Evolutionary conservation across 805 yeast species (phyloP), one percentile per base, ranked within the genome.

Genomic region (Metschnikowia picachoensis): DNA sequence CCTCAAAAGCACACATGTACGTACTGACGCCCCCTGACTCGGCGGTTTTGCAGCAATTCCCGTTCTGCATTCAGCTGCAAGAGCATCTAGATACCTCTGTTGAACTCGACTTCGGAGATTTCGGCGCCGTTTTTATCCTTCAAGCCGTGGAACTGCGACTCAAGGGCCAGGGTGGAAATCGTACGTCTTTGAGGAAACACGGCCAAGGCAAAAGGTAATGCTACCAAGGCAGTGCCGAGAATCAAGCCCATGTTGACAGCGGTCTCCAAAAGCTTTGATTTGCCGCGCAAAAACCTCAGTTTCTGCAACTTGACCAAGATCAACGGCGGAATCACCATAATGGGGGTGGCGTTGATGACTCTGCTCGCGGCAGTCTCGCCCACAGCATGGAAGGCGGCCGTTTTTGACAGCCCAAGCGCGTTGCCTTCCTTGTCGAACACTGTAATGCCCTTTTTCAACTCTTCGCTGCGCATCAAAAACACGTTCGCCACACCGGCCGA

Each of bases 291-390:
- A 14, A 83, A 60, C 1, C 83, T 56, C 8, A 68, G 75, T 53
- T 77, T 78, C 68, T 94, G 97, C 53, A 94, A 72, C 62, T 75
- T 79, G 38, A 90, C 89, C 36, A 94, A 75, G 27, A 88, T 60
- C 58, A 94, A 75, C 2, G 99, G 97, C 1, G 99, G 99, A 6
- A 94, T 65, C 16, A 87, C 99, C 99, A 94, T 20, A 58, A 94
- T 79, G 15, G 99, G 99, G 0, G 99, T 87, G 14, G 98, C 97
- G 59, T 90, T 94, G 56, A 92, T 86, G 37, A 94, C 96, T 62
- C 99, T 76, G 37, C 96, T 87, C 30, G 91, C 82, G 3, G 97
- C 98, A 10, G 99, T 94, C 67, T 94, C 98, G 20, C 95, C 97
- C 38, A 94, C 99, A 0, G 99, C 99, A 50, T 83, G 76, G 39